phyloP scores from a whole-genome alignment of 225 moss, liverwort and hornwort species.

The Neckera pumila region DNA sequence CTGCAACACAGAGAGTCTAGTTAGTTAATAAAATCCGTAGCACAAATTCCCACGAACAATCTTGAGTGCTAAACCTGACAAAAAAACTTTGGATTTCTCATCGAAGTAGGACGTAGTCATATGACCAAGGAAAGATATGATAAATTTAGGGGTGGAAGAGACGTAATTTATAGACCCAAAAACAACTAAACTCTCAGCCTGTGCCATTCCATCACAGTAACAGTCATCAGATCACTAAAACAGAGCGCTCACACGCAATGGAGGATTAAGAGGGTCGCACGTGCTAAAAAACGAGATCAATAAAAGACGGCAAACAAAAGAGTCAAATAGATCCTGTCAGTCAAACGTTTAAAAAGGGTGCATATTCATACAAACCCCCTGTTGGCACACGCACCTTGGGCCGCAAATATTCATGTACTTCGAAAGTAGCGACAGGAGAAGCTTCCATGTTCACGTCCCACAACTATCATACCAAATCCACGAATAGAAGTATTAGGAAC shows the following conservation, averaged over 20 bases:
- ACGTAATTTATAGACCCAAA: not conserved
- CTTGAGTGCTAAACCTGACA: not conserved
- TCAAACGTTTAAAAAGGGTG: not conserved
- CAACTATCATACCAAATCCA: conserved; percentile 35
- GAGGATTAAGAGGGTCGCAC: not conserved
- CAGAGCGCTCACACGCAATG: not conserved
- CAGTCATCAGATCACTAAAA: not conserved
- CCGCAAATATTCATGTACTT: conserved; percentile 93
- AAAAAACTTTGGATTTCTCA: not conserved
- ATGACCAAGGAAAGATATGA: not conserved
- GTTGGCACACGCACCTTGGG: conserved; percentile 59
- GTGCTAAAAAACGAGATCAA: not conserved
- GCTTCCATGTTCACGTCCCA: conserved; percentile 99
- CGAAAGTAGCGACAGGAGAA: conserved; percentile 79
- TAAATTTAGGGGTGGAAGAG: not conserved
- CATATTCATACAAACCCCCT: not conserved
- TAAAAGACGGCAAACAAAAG: not conserved
- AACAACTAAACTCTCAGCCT: not conserved
- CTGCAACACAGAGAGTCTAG: conserved; percentile 24
- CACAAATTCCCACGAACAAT: not conserved
- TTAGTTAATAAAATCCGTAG: not conserved
- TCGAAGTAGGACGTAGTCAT: not conserved
- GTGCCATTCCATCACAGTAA: not conserved
- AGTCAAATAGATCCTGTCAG: not conserved
- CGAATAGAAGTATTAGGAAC: not conserved